Conservation (phyloP, 345 rosid species). For the Eucalyptus polybractea region DNA sequence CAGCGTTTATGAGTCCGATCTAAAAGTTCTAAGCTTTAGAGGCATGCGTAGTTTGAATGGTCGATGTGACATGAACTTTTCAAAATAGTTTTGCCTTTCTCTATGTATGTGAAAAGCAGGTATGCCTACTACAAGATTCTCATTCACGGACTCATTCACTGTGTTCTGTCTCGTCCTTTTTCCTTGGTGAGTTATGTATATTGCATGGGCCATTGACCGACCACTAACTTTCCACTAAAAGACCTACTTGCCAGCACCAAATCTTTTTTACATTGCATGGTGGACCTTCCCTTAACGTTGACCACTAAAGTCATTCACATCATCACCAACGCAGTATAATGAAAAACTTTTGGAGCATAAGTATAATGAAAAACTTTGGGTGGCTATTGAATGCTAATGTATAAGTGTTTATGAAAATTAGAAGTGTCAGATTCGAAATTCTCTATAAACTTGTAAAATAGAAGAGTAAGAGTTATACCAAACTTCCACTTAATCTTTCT, state of each 20-base stretch:
- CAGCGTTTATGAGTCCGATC: not conserved
- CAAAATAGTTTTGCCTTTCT: not conserved
- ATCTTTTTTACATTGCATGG: not conserved
- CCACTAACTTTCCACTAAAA: not conserved
- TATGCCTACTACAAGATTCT: not conserved
- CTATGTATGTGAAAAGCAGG: not conserved
- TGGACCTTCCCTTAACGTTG: not conserved
- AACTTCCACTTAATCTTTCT: not conserved
- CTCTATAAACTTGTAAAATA: not conserved
- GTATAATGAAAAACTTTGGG: not conserved
- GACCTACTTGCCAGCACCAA: not conserved
- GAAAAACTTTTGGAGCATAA: not conserved
- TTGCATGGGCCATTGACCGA: not conserved
- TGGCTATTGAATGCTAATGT: not conserved
- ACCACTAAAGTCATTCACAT: not conserved
- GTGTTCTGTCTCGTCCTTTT: not conserved
- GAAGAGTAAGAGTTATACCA: not conserved
- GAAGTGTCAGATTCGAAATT: not conserved
- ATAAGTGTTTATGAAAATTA: not conserved
- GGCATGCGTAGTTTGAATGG: not conserved
- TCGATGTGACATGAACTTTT: not conserved
- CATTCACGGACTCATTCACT: not conserved
- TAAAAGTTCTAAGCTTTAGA: not conserved
- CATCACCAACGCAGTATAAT: not conserved
- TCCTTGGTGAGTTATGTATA: not conserved